Conservation (phyloP, 2,329 filamentous ascomycete genomes). For the Penicillium psychrosexuale region DNA sequence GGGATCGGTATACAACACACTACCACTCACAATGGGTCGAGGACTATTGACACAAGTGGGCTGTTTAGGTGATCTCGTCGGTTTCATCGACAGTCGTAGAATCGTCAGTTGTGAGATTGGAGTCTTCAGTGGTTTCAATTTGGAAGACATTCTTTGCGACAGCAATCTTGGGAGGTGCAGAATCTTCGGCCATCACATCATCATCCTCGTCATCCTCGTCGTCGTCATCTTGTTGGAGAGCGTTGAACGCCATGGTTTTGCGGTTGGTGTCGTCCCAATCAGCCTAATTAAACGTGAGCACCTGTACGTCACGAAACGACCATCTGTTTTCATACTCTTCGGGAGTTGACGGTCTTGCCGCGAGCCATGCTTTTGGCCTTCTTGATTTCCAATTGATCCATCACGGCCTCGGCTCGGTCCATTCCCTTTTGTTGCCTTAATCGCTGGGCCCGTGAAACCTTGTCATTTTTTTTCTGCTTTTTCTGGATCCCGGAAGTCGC, state of each 20-base stretch:
- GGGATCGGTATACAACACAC: too few species aligned
- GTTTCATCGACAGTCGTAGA: conserved; percentile 35
- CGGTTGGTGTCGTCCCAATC: conserved; percentile 44
- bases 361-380: conserved; percentile 51
- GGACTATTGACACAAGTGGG: neutral
- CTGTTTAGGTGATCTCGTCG: conserved; percentile 45
- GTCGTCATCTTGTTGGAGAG: conserved; percentile 47
- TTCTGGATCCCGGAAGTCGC: conserved; percentile 53
- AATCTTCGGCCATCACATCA: conserved; percentile 33
- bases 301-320: neutral
- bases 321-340: conserved; percentile 37
- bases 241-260: conserved; percentile 29
- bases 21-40: too few species aligned
- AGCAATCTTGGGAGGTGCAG: conserved; percentile 18
- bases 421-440: conserved; percentile 54
- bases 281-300: conserved; percentile 28
- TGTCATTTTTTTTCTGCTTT: conserved; percentile 49
- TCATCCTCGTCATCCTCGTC: conserved; percentile 46
- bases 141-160: conserved; percentile 18
- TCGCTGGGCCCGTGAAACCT: conserved; percentile 52
- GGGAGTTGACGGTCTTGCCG: conserved; percentile 48
- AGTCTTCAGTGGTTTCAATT: conserved; percentile 3
- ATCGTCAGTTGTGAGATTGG: conserved; percentile 25
- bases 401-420: conserved; percentile 54
- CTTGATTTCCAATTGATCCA: conserved; percentile 57